Evolutionary conservation across 2,329 filamentous ascomycete genomes (phyloP).

Genomic region (Alternaria tenuissima): DNA sequence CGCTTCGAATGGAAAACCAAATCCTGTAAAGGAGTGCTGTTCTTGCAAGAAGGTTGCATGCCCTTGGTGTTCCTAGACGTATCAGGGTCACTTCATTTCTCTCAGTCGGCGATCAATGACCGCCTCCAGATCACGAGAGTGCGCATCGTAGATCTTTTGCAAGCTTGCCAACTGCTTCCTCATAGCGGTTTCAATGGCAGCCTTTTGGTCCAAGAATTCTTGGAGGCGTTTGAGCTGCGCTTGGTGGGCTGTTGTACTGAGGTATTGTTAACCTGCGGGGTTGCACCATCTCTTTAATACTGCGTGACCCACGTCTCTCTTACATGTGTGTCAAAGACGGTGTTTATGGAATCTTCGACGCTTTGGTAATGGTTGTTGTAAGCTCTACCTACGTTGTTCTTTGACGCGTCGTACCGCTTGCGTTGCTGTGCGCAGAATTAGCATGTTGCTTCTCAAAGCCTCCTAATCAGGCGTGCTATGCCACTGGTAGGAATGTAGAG

Average conservation of each 20-base stretch:
- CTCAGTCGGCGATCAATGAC: slow-evolving; percentile 31
- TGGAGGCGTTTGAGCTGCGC: slow-evolving; percentile 36
- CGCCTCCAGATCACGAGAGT: slow-evolving; percentile 33
- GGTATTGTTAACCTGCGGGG: slow-evolving; percentile 5
- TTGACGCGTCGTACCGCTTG: slow-evolving; percentile 33
- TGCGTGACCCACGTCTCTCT: slow-evolving; percentile 38
- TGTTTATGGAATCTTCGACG: slow-evolving; percentile 28
- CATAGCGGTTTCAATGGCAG: slow-evolving; percentile 38
- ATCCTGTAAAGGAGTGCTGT: neutral
- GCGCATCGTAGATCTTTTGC: slow-evolving; percentile 27
- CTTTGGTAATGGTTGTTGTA: slow-evolving; percentile 24
- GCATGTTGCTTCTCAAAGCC: neutral
- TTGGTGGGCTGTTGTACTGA: slow-evolving; percentile 31
- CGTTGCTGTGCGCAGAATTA: slow-evolving; percentile 29
- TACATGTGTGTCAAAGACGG: slow-evolving; percentile 37
- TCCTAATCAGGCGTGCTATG: neutral
- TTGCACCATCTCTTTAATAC: neutral
- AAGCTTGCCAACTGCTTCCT: slow-evolving; percentile 24
- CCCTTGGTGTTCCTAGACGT: neutral
- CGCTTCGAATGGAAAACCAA: neutral
- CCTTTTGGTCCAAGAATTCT: slow-evolving; percentile 33
- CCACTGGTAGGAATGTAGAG: neutral
- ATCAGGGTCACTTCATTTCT: slow-evolving; percentile 27
- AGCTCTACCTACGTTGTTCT: slow-evolving; percentile 27
- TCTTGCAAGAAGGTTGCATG: neutral